Evolutionary conservation across 306 rosid genomes (phyloP).

Genomic region (Urtica urens): DNA sequence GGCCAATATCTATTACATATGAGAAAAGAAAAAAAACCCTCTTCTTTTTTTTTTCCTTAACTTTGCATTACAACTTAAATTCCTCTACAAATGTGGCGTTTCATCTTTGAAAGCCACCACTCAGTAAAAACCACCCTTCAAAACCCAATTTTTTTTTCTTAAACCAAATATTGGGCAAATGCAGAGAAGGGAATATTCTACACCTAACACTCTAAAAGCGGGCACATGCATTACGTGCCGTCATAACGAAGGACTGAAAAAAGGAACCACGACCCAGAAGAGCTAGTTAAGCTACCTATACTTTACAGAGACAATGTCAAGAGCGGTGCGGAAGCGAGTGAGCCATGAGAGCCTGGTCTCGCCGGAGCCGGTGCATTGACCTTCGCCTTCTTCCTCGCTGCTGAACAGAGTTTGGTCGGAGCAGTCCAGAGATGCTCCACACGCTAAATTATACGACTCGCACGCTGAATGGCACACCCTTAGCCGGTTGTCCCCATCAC

Average conservation of each 20-base stretch:
- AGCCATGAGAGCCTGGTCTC: constrained; percentile 62
- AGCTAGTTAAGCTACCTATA: constrained; percentile 47
- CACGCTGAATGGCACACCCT: constrained; percentile 92
- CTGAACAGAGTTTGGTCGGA: constrained; percentile 89
- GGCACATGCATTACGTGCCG: constrained; percentile 26
- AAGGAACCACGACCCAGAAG: background rate
- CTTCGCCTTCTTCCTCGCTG: constrained; percentile 59
- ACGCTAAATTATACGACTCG: constrained; percentile 77
- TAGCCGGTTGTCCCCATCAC: constrained; percentile 88
- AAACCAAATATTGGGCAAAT: constrained; percentile 46
- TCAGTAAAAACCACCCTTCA: constrained; percentile 26
- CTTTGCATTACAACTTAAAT: constrained; percentile 32
- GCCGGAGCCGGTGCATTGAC: constrained; percentile 84
- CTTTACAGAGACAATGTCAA: constrained; percentile 50
- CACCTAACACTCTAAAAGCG: constrained; percentile 25
- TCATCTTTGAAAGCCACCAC: constrained; percentile 61
- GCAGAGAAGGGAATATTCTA: constrained; percentile 48
- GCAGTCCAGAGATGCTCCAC: constrained; percentile 96
- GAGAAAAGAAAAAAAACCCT: constrained; percentile 4
- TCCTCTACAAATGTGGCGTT: constrained; percentile 57
- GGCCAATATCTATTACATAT: constrained; percentile 47
- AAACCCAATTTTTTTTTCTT: constrained; percentile 35
- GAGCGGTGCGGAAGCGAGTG: constrained; percentile 32
- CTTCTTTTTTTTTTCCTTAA: background rate
- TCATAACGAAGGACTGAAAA: constrained; percentile 10